phyloP scores from a whole-genome alignment of 352 stramenopile genomes.

The Phytophthora ramorum region DNA sequence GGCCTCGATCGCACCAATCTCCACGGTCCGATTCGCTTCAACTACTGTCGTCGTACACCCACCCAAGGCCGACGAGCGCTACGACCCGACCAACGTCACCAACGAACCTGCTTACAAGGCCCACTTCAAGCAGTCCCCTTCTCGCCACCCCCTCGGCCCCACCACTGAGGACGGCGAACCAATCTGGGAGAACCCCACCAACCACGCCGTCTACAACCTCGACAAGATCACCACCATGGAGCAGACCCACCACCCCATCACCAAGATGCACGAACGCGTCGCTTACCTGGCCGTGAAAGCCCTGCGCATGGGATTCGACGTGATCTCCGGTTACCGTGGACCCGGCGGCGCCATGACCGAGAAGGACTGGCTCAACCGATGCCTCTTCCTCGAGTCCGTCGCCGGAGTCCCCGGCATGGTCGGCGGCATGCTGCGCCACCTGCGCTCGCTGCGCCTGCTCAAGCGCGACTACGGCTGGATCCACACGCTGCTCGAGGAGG shows the following conservation, averaged over 20 bases:
- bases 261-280: conserved; percentile 46
- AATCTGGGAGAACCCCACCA: conserved; percentile 51
- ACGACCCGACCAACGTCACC: background rate
- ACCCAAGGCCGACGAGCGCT: background rate
- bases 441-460: conserved; percentile 85
- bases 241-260: conserved; percentile 45
- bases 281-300: conserved; percentile 47
- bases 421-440: conserved; percentile 75
- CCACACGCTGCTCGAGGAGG: conserved; percentile 92
- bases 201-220: conserved; percentile 49
- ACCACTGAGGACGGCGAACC: background rate
- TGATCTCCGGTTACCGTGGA: conserved; percentile 61
- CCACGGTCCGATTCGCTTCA: conserved; percentile 15
- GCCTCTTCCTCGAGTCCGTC: conserved; percentile 83
- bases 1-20: background rate
- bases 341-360: conserved; percentile 68
- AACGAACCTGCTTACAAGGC: background rate
- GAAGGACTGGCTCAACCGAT: conserved; percentile 68
- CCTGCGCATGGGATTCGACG: conserved; percentile 58
- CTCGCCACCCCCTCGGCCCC: no score
- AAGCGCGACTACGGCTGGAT: conserved; percentile 92
- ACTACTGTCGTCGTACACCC: background rate
- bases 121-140: background rate
- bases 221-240: conserved; percentile 43
- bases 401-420: conserved; percentile 86